phyloP scores from a whole-genome alignment of 805 yeast genomes.

The Candida quercuum region DNA sequence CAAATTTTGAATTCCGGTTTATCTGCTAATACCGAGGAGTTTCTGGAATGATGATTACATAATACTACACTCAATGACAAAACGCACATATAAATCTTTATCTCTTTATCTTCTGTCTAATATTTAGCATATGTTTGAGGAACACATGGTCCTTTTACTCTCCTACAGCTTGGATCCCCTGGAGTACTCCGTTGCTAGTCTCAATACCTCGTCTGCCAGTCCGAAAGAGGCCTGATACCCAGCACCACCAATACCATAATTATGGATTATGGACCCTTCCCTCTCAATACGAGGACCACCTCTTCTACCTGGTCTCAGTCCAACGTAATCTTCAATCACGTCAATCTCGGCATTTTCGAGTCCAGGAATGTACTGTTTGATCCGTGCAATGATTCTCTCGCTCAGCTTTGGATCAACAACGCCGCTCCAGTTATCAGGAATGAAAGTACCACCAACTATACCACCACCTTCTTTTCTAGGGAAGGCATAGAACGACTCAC shows the following conservation, averaged over 20 bases:
- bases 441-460: constrained; percentile 53
- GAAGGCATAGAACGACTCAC: constrained; percentile 52
- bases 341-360: constrained; percentile 30
- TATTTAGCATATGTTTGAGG: too few relatives aligned
- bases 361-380: constrained; percentile 19
- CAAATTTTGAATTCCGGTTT: too few relatives aligned
- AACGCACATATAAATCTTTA: too few relatives aligned
- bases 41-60: too few relatives aligned
- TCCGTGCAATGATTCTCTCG: constrained; percentile 34
- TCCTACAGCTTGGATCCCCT: constrained; percentile 21
- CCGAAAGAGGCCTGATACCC: constrained; percentile 76
- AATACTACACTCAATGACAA: too few relatives aligned
- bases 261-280: constrained; percentile 44
- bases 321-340: constrained; percentile 49
- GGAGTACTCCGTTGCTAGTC: constrained; percentile 26
- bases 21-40: too few relatives aligned
- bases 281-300: constrained; percentile 54
- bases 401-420: constrained; percentile 39
- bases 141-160: too few relatives aligned
- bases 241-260: constrained; percentile 71
- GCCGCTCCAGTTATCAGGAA: constrained; percentile 26
- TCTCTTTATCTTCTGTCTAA: too few relatives aligned
- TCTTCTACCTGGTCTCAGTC: constrained; percentile 60
- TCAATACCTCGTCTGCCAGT: constrained; percentile 43
- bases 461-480: constrained; percentile 76